phyloP scores from a whole-genome alignment of 805 yeast species.

The Suhomyces sp. region DNA sequence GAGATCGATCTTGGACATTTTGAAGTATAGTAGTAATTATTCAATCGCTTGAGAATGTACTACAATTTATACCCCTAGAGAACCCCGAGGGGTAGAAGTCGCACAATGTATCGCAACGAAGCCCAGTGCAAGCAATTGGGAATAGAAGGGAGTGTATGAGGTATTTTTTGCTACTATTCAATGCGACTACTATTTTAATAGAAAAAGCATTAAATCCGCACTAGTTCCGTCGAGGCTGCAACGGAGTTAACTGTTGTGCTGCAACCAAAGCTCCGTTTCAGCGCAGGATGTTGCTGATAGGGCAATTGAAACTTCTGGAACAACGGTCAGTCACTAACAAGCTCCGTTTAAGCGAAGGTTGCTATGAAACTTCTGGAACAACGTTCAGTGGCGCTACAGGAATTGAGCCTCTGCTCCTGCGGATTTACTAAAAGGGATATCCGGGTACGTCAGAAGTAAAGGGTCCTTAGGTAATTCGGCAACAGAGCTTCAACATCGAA shows the following conservation, averaged over 20 bases:
- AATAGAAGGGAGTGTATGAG: neutral
- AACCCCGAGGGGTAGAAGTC: neutral
- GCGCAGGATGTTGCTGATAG: too few relatives aligned
- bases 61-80: neutral
- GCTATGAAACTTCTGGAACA: neutral
- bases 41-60: neutral
- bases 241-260: neutral
- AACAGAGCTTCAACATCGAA: too few relatives aligned
- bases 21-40: neutral
- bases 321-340: too few relatives aligned
- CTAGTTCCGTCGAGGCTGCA: neutral
- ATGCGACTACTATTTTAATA: neutral
- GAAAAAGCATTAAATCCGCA: neutral
- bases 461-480: too few relatives aligned
- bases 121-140: neutral
- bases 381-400: neutral
- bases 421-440: too few relatives aligned
- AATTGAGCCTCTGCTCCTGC: too few relatives aligned
- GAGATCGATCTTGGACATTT: constrained; percentile 6
- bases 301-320: too few relatives aligned
- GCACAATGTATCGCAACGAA: neutral
- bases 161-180: neutral
- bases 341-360: too few relatives aligned
- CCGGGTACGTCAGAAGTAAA: too few relatives aligned
- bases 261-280: too few relatives aligned